Evolutionary conservation across 2,329 filamentous ascomycete genomes (phyloP).

Genomic region (Boeremia exigua): DNA sequence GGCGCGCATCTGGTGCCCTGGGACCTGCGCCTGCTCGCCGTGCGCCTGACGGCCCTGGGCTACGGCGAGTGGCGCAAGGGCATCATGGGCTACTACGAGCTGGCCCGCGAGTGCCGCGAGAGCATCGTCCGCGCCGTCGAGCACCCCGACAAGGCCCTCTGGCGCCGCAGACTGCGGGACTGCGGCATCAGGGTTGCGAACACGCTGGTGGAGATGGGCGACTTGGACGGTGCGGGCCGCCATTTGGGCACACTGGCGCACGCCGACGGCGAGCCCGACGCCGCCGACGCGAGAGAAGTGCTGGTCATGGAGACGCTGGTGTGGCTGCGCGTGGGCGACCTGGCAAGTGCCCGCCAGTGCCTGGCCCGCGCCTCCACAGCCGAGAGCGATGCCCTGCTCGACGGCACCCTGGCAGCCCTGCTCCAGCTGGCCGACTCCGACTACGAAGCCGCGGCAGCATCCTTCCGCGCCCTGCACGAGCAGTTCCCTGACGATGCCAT

Average conservation of each 20-base stretch:
- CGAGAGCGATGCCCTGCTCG: slow-evolving; percentile 38
- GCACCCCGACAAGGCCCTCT: slow-evolving; percentile 64
- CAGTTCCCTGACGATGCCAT: slow-evolving; percentile 66
- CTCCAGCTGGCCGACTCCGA: slow-evolving; percentile 79
- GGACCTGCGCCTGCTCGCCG: slow-evolving; percentile 81
- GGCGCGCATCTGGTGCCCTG: slow-evolving; percentile 73
- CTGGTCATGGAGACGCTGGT: slow-evolving; percentile 65
- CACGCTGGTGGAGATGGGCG: slow-evolving; percentile 83
- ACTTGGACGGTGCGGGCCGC: slow-evolving; percentile 77
- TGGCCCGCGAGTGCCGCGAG: slow-evolving; percentile 77
- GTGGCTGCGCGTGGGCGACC: slow-evolving; percentile 79
- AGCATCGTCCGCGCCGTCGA: slow-evolving; percentile 58
- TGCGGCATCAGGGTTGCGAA: slow-evolving; percentile 70
- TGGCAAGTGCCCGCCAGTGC: slow-evolving; percentile 67
- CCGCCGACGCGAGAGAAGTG: slow-evolving; percentile 35
- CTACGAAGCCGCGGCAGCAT: slow-evolving; percentile 67
- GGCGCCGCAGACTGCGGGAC: slow-evolving; percentile 75
- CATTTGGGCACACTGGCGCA: slow-evolving; percentile 68
- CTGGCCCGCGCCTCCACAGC: slow-evolving; percentile 46
- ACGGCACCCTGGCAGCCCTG: slow-evolving; percentile 66
- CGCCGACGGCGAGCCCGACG: slow-evolving; percentile 14
- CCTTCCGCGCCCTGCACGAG: slow-evolving; percentile 64
- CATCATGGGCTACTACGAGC: slow-evolving; percentile 89
- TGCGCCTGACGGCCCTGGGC: slow-evolving; percentile 83
- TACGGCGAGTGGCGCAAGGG: slow-evolving; percentile 84